Base-by-base conservation (phyloP, 2,329 filamentous ascomycete genomes). In the Epichloe gansuensis region DNA sequence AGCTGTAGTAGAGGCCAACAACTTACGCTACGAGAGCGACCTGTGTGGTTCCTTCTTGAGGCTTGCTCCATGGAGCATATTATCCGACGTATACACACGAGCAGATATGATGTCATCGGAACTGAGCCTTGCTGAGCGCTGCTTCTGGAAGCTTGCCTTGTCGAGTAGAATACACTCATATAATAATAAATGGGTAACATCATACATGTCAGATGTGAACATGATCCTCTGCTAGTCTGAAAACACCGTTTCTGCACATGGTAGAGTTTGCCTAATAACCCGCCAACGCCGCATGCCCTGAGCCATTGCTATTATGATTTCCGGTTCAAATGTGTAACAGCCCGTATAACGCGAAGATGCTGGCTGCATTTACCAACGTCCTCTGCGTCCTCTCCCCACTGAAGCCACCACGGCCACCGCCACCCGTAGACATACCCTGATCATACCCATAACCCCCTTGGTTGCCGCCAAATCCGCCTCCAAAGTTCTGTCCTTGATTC, bases 391-490 rank as follows among this genome's bases (percentile, higher is more conserved):
- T 35, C 65, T 61, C 63, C 12, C 64, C 61, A 25, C 59, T 56
- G 46, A 60, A 59, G 2, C 61, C 61, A 21, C 67, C 65, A 3
- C 65, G 61, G 6, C 66, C 63, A 17, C 65, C 62, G 15, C 65
- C 65, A 5, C 67, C 69, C 2, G 66, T 71, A 3, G 69, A 66
- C 73, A 76, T 76, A 49, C 61, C 66, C 56, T 74, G 72, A 25
- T 76, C 74, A 56, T 75, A 76, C 31, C 73, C 72, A 50, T 76
- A 80, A 23, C 71, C 73, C 38, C 72, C 75, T 58, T 78, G 76
- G 51, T 72, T 74, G 23, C 73, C 75, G 25, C 75, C 76, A 57
- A 78, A 81, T 13, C 73, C 69, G 15, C 71, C 72, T 1, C 73
- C 74, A 60, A 77, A 80, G 55, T 71, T 74, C 52, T 77, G 75